phyloP scores from a whole-genome alignment of 2,329 filamentous ascomycete species.

The Verticillium klebahnii region DNA sequence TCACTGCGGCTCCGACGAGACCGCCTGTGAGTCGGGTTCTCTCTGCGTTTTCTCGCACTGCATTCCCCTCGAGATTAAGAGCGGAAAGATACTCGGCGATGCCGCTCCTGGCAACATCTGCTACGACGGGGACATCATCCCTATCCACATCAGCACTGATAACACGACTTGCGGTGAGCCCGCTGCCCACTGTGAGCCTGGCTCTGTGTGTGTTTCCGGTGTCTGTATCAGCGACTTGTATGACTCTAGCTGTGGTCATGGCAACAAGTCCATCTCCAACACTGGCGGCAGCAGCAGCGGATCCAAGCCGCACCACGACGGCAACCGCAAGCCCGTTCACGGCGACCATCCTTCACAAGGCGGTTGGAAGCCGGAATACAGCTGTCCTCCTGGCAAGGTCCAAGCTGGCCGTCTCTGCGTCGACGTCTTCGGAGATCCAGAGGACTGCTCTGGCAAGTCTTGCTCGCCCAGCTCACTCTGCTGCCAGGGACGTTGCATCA shows the following conservation, averaged over 20 bases:
- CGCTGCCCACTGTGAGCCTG: neutral
- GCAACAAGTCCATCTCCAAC: neutral
- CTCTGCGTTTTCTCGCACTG: neutral
- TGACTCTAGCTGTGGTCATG: neutral
- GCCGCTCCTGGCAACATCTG: neutral
- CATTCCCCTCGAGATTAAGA: neutral
- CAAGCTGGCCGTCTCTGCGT: neutral
- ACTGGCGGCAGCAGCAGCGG: neutral
- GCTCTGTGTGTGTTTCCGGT: neutral
- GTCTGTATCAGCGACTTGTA: neutral
- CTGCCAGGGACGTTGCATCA: neutral
- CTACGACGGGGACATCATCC: neutral
- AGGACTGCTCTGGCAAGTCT: neutral
- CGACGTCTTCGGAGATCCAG: neutral
- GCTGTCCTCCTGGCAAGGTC: neutral
- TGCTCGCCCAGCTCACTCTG: conserved; percentile 1
- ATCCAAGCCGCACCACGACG: neutral
- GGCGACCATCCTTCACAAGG: neutral
- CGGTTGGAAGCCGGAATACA: too few species aligned
- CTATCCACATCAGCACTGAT: neutral
- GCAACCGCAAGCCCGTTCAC: neutral
- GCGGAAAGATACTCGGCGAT: neutral
- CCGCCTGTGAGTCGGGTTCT: neutral
- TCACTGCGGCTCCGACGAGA: neutral
- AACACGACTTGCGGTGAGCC: neutral